These are phyloP conservation scores for Candida loeiensis DNA, from an alignment of 805 yeast species.

Conservation along the genomic window DNA sequence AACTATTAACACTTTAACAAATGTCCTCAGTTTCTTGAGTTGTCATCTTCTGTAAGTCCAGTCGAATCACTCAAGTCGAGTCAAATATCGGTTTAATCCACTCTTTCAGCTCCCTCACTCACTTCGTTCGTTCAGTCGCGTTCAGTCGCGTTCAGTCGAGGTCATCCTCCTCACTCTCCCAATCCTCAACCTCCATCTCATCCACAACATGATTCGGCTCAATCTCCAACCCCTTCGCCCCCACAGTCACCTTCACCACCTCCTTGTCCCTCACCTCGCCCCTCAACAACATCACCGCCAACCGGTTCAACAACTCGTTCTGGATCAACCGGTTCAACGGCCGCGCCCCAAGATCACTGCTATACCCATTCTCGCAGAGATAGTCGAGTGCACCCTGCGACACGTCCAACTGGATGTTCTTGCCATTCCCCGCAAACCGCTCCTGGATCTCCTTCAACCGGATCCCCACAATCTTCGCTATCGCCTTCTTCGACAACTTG, in stretches of 20 bases:
- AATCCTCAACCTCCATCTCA: constrained; percentile 50
- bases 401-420: constrained; percentile 68
- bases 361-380: constrained; percentile 82
- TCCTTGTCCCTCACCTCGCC: constrained; percentile 90
- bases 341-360: constrained; percentile 93
- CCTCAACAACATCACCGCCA: constrained; percentile 84
- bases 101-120: neutral
- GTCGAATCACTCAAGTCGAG: neutral
- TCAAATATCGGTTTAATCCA: neutral
- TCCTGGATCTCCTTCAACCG: constrained; percentile 81
- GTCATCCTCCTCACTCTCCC: constrained; percentile 61
- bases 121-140: neutral
- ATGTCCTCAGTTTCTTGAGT: too few species aligned
- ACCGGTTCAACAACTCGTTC: constrained; percentile 75
- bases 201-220: constrained; percentile 77
- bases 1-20: too few species aligned
- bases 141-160: constrained; percentile 6
- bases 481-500: constrained; percentile 86
- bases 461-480: constrained; percentile 84
- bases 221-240: constrained; percentile 68
- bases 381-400: constrained; percentile 75
- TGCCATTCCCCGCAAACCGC: constrained; percentile 82
- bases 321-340: constrained; percentile 93
- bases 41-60: too few species aligned
- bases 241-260: constrained; percentile 60